Evolutionary conservation across 768 basidiomycete species (phyloP).

Genomic region (Leccinellum rugosiceps): DNA sequence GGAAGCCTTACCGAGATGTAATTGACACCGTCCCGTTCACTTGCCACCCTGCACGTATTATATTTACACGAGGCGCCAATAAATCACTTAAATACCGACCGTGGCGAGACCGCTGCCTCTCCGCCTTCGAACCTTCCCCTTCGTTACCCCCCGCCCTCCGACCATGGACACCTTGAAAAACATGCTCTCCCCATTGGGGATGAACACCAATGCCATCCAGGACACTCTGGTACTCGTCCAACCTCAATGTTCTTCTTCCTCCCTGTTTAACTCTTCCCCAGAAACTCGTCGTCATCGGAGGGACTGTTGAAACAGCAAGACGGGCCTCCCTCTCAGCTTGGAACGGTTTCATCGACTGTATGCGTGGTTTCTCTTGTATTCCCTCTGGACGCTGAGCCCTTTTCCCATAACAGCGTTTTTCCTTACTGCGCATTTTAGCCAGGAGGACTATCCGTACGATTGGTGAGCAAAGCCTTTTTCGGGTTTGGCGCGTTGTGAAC

Average conservation of each 20-base stretch:
- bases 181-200: slow-evolving; percentile 66
- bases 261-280: slow-evolving; percentile 22
- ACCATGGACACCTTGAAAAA: slow-evolving; percentile 70
- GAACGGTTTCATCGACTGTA: slow-evolving; percentile 89
- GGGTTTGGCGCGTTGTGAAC: background rate
- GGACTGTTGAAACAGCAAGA: slow-evolving; percentile 83
- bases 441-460: slow-evolving; percentile 86
- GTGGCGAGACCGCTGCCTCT: slow-evolving; percentile 26
- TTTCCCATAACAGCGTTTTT: slow-evolving; percentile 61
- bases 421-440: slow-evolving; percentile 84
- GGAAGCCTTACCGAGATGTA: slow-evolving; percentile 30
- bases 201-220: slow-evolving; percentile 67
- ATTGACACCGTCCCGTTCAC: slow-evolving; percentile 28
- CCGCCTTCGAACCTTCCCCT: slow-evolving; percentile 31
- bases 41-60: slow-evolving; percentile 28
- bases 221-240: slow-evolving; percentile 63
- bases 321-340: slow-evolving; percentile 80
- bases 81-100: slow-evolving; percentile 38
- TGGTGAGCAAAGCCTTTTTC: slow-evolving; percentile 46
- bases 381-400: slow-evolving; percentile 8
- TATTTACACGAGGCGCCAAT: slow-evolving; percentile 33
- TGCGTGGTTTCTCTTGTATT: background rate
- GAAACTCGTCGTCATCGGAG: slow-evolving; percentile 90
- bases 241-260: background rate
- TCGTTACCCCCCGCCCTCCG: slow-evolving; percentile 25